Conservation (phyloP, 371 early-diverging fungal genomes). For the Umbelopsis sp. region DNA sequence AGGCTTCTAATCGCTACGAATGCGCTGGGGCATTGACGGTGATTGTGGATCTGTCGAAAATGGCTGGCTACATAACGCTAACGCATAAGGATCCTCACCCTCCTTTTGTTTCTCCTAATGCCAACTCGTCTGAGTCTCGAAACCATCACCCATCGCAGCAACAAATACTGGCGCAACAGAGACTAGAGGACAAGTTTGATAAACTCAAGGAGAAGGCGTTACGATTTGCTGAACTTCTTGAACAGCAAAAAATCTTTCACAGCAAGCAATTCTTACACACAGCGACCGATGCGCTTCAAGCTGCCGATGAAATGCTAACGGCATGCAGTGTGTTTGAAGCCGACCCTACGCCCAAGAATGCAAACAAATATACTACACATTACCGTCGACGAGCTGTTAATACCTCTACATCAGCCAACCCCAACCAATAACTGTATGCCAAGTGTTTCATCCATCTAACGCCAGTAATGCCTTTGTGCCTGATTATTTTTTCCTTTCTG, state of each 20-base stretch:
- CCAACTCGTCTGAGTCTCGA: slow-evolving; percentile 25
- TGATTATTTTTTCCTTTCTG: not conserved
- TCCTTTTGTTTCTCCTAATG: slow-evolving; percentile 43
- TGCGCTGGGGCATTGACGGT: slow-evolving; percentile 55
- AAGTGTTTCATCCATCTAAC: no score
- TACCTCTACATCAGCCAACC: not conserved
- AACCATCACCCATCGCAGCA: slow-evolving; percentile 28
- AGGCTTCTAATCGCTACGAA: slow-evolving; percentile 45
- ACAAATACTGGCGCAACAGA: slow-evolving; percentile 30
- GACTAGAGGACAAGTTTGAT: slow-evolving; percentile 43
- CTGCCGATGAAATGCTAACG: slow-evolving; percentile 44
- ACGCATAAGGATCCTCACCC: slow-evolving; percentile 53
- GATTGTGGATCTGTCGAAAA: slow-evolving; percentile 49
- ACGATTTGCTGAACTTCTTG: slow-evolving; percentile 39
- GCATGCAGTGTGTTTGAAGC: slow-evolving; percentile 38
- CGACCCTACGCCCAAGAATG: slow-evolving; percentile 18
- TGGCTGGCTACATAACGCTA: slow-evolving; percentile 47
- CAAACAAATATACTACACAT: slow-evolving; percentile 48
- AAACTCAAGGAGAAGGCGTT: slow-evolving; percentile 32
- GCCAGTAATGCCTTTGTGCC: not conserved
- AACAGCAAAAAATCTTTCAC: slow-evolving; percentile 36
- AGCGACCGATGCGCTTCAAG: slow-evolving; percentile 42
- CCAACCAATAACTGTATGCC: not conserved
- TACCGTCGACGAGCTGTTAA: slow-evolving; percentile 20
- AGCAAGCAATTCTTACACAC: slow-evolving; percentile 42